phyloP scores from a whole-genome alignment of 805 yeast species.

The Candida glaebosa region DNA sequence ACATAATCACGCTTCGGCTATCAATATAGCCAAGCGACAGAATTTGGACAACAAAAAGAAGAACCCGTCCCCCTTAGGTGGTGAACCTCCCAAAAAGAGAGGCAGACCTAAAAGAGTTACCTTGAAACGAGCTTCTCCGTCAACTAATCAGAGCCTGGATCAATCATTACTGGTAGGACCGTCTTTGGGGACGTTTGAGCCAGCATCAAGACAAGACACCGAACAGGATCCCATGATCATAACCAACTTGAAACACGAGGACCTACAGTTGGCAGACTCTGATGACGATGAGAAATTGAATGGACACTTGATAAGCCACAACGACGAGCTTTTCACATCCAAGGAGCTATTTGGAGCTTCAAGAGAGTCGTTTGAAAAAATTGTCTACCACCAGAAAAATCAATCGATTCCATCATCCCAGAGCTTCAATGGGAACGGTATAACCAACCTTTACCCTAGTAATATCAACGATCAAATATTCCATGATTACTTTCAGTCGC shows the following conservation, averaged over 20 bases:
- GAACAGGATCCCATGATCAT: constrained; percentile 37
- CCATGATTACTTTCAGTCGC: constrained; percentile 38
- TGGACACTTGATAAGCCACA: constrained; percentile 11
- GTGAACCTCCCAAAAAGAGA: constrained; percentile 32
- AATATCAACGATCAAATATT: constrained; percentile 32
- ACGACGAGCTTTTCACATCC: constrained; percentile 35
- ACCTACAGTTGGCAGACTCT: constrained; percentile 30
- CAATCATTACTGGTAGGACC: background rate
- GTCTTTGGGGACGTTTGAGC: background rate
- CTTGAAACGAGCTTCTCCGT: constrained; percentile 19
- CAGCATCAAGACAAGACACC: constrained; percentile 34
- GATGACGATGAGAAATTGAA: constrained; percentile 28
- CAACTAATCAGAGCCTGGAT: background rate
- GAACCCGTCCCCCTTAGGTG: constrained; percentile 12
- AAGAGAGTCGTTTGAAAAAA: constrained; percentile 33
- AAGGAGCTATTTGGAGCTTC: constrained; percentile 42
- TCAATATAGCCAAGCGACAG: constrained; percentile 35
- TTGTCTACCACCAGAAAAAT: constrained; percentile 15
- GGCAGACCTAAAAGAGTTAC: constrained; percentile 36
- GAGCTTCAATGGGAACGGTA: constrained; percentile 21
- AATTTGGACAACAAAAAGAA: constrained; percentile 9
- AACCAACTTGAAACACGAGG: constrained; percentile 32
- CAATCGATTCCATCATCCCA: background rate
- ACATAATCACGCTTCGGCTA: constrained; percentile 45
- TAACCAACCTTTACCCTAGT: constrained; percentile 35